Conservation (phyloP, 331 rosid species). For the Ulmus americana region DNA sequence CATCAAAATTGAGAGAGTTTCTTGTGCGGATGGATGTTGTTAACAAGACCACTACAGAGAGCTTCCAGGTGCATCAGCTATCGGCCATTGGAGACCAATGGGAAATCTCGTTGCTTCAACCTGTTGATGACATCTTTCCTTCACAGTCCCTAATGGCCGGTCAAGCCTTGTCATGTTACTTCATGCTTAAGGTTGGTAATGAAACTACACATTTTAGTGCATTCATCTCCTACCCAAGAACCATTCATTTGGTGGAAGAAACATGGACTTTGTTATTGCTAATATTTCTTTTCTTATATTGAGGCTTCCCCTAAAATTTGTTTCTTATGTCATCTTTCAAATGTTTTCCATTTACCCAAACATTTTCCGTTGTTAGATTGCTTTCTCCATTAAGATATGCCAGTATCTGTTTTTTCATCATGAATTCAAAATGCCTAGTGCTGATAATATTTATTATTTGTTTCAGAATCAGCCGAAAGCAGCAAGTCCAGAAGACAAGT, state of each 20-base stretch:
- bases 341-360: too few species aligned
- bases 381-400: too few species aligned
- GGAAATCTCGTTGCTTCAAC: slow-evolving; percentile 78
- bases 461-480: slow-evolving; percentile 46
- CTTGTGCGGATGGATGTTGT: slow-evolving; percentile 80
- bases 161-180: slow-evolving; percentile 87
- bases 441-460: slow-evolving; percentile 31
- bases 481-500: slow-evolving; percentile 32
- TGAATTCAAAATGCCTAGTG: background rate
- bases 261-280: background rate
- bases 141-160: slow-evolving; percentile 60
- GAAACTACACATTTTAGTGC: slow-evolving; percentile 21
- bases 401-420: too few species aligned
- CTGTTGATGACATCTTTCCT: slow-evolving; percentile 65
- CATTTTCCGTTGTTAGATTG: too few species aligned
- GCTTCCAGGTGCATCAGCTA: slow-evolving; percentile 74
- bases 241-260: background rate
- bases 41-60: slow-evolving; percentile 70
- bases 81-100: slow-evolving; percentile 66
- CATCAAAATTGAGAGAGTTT: slow-evolving; percentile 74
- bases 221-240: background rate
- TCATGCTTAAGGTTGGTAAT: slow-evolving; percentile 65
- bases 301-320: too few species aligned
- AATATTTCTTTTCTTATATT: too few species aligned
- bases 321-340: too few species aligned